phyloP scores from a whole-genome alignment of 2,329 filamentous ascomycete genomes.

The Rutstroemia sp. region DNA sequence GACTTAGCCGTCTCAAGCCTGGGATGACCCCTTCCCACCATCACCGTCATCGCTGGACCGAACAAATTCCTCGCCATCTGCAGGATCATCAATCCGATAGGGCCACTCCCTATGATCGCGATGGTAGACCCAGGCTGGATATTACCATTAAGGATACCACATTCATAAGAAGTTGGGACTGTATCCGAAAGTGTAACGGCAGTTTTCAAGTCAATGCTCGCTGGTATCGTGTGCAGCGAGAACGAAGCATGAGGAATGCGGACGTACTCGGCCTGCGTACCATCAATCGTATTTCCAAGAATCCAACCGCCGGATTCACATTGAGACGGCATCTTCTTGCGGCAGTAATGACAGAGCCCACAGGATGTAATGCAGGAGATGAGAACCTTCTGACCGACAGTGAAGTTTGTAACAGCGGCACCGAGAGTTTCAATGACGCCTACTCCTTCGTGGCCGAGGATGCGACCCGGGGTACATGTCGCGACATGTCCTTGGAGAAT shows the following conservation, averaged over 20 bases:
- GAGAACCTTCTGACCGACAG: slow-evolving; percentile 43
- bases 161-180: slow-evolving; percentile 49
- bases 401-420: slow-evolving; percentile 38
- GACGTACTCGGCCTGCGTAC: slow-evolving; percentile 80
- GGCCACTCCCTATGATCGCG: slow-evolving; percentile 46
- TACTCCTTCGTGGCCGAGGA: slow-evolving; percentile 48
- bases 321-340: slow-evolving; percentile 43
- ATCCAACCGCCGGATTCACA: slow-evolving; percentile 47
- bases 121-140: slow-evolving; percentile 45
- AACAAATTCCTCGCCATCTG: slow-evolving; percentile 35
- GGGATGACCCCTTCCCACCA: slow-evolving; percentile 42
- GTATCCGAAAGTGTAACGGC: slow-evolving; percentile 53
- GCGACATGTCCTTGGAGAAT: slow-evolving; percentile 48
- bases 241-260: slow-evolving; percentile 74
- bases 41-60: slow-evolving; percentile 41
- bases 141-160: slow-evolving; percentile 43
- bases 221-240: slow-evolving; percentile 73
- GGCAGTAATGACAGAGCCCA: slow-evolving; percentile 43
- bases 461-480: slow-evolving; percentile 36
- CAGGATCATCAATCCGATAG: slow-evolving; percentile 38
- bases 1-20: slow-evolving; percentile 39
- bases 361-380: slow-evolving; percentile 46
- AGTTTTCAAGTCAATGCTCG: slow-evolving; percentile 72
- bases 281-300: slow-evolving; percentile 55
- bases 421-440: slow-evolving; percentile 41